Conservation (phyloP, 139 green algal species). For the Chlorella vulgaris region DNA sequence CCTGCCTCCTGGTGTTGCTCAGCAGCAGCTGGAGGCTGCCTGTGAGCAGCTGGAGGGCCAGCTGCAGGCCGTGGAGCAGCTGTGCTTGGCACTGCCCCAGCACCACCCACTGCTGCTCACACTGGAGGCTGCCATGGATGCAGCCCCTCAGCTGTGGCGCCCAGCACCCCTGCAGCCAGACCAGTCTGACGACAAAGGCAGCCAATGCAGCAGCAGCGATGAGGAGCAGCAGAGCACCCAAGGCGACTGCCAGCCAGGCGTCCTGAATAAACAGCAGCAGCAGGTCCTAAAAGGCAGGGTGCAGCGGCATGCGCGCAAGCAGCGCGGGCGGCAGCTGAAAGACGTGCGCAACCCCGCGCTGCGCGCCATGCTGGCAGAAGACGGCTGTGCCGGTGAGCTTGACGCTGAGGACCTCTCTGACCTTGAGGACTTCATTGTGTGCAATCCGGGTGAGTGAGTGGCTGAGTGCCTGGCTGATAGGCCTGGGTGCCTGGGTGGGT, state of each 20-base stretch:
- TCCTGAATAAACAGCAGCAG: not conserved
- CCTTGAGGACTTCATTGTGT: slow-evolving; percentile 52
- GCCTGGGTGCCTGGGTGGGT: too few relatives aligned
- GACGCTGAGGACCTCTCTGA: slow-evolving; percentile 47
- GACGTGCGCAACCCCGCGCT: slow-evolving; percentile 37
- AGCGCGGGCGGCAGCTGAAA: not conserved
- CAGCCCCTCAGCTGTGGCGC: slow-evolving; percentile 24
- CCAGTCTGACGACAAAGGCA: too few relatives aligned
- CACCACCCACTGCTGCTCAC: not conserved
- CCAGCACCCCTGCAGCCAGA: not conserved
- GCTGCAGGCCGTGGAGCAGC: not conserved
- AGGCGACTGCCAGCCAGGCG: not conserved
- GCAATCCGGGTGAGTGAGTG: slow-evolving; percentile 28
- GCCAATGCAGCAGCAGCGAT: not conserved
- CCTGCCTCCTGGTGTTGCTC: not conserved
- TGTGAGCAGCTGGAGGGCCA: slow-evolving; percentile 4
- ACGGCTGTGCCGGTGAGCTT: slow-evolving; percentile 5
- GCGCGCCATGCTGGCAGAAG: slow-evolving; percentile 42
- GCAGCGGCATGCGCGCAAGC: not conserved
- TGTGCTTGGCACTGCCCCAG: not conserved
- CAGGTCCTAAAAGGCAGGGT: not conserved
- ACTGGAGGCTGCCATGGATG: not conserved
- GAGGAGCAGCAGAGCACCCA: not conserved
- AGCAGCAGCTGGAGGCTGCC: slow-evolving; percentile 14
- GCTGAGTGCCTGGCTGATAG: not conserved